Conservation (phyloP, 164 flowering plant species). For the Tetrastigma voinierianum region DNA sequence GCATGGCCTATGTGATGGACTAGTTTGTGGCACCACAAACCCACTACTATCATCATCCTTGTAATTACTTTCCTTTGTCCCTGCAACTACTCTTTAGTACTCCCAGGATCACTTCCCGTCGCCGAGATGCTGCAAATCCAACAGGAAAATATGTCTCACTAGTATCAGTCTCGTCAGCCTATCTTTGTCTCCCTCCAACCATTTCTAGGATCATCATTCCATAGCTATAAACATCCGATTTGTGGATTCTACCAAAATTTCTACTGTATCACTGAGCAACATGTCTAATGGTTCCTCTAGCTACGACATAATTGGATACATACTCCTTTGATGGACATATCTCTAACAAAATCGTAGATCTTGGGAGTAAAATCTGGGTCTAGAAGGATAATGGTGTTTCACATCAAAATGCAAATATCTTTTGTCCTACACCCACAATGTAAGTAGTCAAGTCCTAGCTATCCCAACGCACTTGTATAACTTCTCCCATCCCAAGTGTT, state of each 20-base stretch:
- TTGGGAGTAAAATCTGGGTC: background rate
- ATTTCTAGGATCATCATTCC: conserved; percentile 11
- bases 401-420: conserved; percentile 1
- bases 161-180: background rate
- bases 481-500: conserved; percentile 1
- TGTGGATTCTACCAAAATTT: too few species aligned
- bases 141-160: conserved; percentile 5
- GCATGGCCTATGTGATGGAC: too few species aligned
- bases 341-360: conserved; percentile 4
- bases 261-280: too few species aligned
- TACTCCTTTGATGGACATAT: background rate
- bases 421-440: background rate
- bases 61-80: too few species aligned
- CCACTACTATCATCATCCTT: too few species aligned
- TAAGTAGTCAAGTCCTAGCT: background rate
- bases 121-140: conserved; percentile 1
- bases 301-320: too few species aligned
- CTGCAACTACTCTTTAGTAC: too few species aligned
- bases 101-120: background rate
- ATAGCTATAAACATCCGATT: conserved; percentile 7
- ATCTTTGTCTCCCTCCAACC: conserved; percentile 10
- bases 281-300: too few species aligned
- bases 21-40: too few species aligned
- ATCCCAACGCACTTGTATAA: background rate
- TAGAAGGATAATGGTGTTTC: background rate